Evolutionary conservation across 768 basidiomycete genomes (phyloP).

Genomic region (Lyophyllum decastes): DNA sequence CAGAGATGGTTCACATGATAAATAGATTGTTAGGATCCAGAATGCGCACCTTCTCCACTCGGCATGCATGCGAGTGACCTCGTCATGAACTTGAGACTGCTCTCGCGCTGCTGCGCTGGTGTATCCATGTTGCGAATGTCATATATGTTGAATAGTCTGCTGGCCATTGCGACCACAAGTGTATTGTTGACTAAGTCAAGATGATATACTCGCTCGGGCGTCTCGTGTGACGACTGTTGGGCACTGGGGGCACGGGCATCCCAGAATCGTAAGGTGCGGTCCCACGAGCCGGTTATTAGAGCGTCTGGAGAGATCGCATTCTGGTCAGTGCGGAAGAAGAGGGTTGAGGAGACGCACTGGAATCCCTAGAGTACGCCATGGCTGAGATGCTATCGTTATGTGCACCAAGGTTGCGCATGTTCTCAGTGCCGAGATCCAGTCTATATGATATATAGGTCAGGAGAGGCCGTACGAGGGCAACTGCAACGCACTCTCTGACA

Average conservation of each 20-base stretch:
- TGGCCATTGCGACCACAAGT: constrained; percentile 93
- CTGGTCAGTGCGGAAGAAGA: not conserved
- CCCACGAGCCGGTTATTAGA: constrained; percentile 91
- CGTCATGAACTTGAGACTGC: constrained; percentile 95
- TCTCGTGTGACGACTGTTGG: constrained; percentile 58
- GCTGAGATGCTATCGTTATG: constrained; percentile 81
- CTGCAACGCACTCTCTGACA: constrained; percentile 70
- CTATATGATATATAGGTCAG: constrained; percentile 38
- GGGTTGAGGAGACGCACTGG: constrained; percentile 46
- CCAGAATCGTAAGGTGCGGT: constrained; percentile 86
- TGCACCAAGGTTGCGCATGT: constrained; percentile 72
- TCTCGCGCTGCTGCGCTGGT: constrained; percentile 82
- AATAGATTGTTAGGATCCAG: not conserved
- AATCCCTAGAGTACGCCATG: constrained; percentile 67
- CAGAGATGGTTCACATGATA: not conserved
- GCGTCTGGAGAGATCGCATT: constrained; percentile 43
- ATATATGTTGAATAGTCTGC: constrained; percentile 86
- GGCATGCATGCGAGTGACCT: constrained; percentile 89
- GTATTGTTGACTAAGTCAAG: constrained; percentile 78
- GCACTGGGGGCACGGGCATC: constrained; percentile 67
- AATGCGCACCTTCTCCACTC: constrained; percentile 76
- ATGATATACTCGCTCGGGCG: constrained; percentile 85
- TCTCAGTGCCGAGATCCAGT: constrained; percentile 75
- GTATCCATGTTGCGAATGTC: constrained; percentile 78
- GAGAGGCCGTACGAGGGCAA: not conserved